Evolutionary conservation across 768 basidiomycete genomes (phyloP), one percentile per base, ranked within the genome.

Genomic region (Pulveroboletus sp.): DNA sequence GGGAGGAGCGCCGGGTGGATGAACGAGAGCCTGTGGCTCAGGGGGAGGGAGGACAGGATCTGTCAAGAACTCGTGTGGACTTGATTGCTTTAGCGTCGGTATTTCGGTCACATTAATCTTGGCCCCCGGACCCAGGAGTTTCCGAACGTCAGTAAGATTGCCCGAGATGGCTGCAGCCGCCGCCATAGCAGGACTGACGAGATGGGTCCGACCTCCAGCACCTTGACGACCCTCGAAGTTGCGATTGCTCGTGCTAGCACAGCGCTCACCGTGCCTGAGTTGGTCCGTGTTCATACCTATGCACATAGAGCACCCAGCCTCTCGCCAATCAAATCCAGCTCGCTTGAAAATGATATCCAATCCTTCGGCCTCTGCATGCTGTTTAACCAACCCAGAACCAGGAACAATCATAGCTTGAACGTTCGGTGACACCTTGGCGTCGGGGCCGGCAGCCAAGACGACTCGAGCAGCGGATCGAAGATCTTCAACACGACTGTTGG

Each of bases 291-390:
- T 95, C 92, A 95, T 95, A 37, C 91, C 92, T 57, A 95, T 69
- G 71, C 92, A 95, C 92, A 95, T 95, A 14, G 92, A 95, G 65
- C 92, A 95, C 31, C 92, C 92, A 30, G 92, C 92, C 69, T 95
- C 92, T 45, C 92, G 80, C 92, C 92, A 94, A 62, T 95, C 92
- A 62, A 93, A 95, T 30, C 92, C 92, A 32, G 92, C 92, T 39
- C 86, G 84, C 65, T 83, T 89, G 76, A 95, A 91, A 58, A 94
- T 75, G 47, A 76, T 76, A 60, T 93, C 90, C 52, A 95, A 74
- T 24, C 91, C 91, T 62, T 95, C 92, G 17, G 82, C 84, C 71
- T 94, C 91, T 17, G 92, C 89, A 59, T 94, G 92, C 60, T 89
- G 81, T 63, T 93, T 94, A 67, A 95, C 82, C 43, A 94, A 66